Evolutionary conservation across 2,329 filamentous ascomycete genomes (phyloP).

Genomic region (Fusarium algeriense): DNA sequence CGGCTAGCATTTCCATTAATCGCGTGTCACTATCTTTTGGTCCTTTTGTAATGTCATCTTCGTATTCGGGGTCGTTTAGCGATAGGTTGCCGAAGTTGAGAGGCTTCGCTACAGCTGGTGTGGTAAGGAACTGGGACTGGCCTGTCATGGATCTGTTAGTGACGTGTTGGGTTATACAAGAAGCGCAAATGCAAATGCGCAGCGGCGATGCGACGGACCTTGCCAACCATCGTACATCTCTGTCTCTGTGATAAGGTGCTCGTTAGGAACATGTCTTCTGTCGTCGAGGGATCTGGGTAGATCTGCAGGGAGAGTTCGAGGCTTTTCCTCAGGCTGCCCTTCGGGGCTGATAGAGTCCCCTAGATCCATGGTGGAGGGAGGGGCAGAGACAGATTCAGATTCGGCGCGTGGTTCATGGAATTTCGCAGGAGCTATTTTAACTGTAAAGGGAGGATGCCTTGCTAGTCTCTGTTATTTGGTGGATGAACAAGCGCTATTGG

Average conservation of each 20-base stretch:
- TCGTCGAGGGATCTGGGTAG: conserved; percentile 94
- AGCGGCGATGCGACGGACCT: conserved; percentile 64
- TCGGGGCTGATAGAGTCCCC: conserved; percentile 61
- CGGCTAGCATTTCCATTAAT: conserved; percentile 95
- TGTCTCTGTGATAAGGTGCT: conserved; percentile 79
- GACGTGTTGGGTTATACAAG: conserved; percentile 35
- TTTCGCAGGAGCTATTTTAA: conserved; percentile 13
- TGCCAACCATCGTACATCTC: conserved; percentile 99
- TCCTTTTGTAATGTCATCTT: conserved; percentile 67
- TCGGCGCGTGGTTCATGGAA: conserved; percentile 51
- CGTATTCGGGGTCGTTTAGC: conserved; percentile 83
- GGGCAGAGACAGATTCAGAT: conserved; percentile 50
- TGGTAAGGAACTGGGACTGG: conserved; percentile 94
- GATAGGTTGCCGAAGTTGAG: conserved; percentile 85
- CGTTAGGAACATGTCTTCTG: conserved; percentile 75
- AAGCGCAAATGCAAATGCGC: conserved; percentile 27
- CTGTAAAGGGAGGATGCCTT: conserved; percentile 6
- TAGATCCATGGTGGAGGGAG: conserved; percentile 69
- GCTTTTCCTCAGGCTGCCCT: conserved; percentile 54
- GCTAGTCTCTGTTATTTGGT: background rate
- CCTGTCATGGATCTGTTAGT: conserved; percentile 65
- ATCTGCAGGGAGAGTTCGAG: conserved; percentile 78
- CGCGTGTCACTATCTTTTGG: conserved; percentile 83
- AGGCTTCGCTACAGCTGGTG: conserved; percentile 85
- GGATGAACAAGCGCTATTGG: background rate